Percentiles rank a stretch among this genome's conserved stretches.
Conservation (phyloP, 1,284 basidiomycete species). For the Heterobasidion occidentale region DNA sequence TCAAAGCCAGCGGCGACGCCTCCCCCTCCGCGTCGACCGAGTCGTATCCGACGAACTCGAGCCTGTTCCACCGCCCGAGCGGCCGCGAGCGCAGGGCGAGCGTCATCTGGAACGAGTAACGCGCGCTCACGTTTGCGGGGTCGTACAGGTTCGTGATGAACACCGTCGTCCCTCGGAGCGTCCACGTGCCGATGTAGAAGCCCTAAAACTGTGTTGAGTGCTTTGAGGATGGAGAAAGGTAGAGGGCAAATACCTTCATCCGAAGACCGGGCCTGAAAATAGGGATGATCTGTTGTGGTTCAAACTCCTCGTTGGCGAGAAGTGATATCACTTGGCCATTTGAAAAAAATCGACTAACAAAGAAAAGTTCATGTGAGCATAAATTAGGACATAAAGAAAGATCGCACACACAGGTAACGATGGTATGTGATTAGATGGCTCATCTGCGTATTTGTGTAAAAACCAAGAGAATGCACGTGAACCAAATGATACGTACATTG, state of each 20-base stretch:
- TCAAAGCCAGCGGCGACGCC: slow-evolving; percentile 61
- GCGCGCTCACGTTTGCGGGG: slow-evolving; percentile 11
- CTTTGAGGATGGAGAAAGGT: not conserved
- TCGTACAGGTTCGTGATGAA: slow-evolving; percentile 59
- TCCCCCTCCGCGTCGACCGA: slow-evolving; percentile 74
- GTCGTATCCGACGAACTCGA: slow-evolving; percentile 72
- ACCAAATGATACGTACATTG: slow-evolving; percentile 40
- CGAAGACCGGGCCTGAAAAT: slow-evolving; percentile 68
- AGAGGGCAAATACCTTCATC: slow-evolving; percentile 54
- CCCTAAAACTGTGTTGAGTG: slow-evolving; percentile 35
- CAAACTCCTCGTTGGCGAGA: slow-evolving; percentile 74
- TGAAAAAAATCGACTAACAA: slow-evolving; percentile 74
- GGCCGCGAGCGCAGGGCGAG: slow-evolving; percentile 73
- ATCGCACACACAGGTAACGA: slow-evolving; percentile 59
- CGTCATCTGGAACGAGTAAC: slow-evolving; percentile 84
- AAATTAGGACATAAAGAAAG: slow-evolving; percentile 6
- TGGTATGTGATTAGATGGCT: slow-evolving; percentile 77
- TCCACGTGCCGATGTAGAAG: slow-evolving; percentile 63
- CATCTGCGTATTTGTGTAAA: slow-evolving; percentile 29
- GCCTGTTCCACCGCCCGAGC: slow-evolving; percentile 82
- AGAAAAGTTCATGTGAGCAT: not conserved
- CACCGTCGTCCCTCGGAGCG: slow-evolving; percentile 49
- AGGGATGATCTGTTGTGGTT: slow-evolving; percentile 73
- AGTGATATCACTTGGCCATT: slow-evolving; percentile 84
- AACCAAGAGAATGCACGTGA: slow-evolving; percentile 1